Base-by-base conservation (phyloP, 2,329 filamentous ascomycete genomes). In the Neonectria coccinea region DNA sequence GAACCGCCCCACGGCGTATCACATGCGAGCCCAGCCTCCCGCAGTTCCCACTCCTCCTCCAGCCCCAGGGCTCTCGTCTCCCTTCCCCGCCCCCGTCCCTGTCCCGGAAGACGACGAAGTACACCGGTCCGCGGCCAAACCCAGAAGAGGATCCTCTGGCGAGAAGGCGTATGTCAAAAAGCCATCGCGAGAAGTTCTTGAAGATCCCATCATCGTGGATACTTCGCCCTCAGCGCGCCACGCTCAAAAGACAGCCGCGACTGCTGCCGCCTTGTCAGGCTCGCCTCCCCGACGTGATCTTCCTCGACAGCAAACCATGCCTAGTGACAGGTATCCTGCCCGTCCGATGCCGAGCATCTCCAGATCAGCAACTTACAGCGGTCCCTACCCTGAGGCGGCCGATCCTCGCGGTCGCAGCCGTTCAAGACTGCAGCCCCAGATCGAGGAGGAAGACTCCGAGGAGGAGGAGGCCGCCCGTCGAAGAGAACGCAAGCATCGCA, bases 21-120 rank as follows among this genome's bases (percentile, higher is more conserved):
- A 69, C 52, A 53, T 67, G 5, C 66, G 70, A 7, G 61, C 65
- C 1, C 73, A 78, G 33, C 76, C 74, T 31, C 76, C 79, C 0
- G 70, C 73, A 11, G 78, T 75, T 4, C 79, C 79, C 3, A 79
- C 79, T 2, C 79, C 79, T 6, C 79, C 79, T 12, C 78, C 78
- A 0, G 69, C 72, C 29, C 54, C 70, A 3, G 70, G 71, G 1
- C 71, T 68, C 20, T 56, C 68, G 1, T 75, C 76, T 9, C 66
- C 74, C 5, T 79, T 77, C 60, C 52, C 70, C 2, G 45, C 65
- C 4, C 75, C 78, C 0, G 77, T 77, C 59, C 52, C 70, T 2
- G 45, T 65, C 4, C 74, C 78, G 1, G 77, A 77, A 1, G 77
- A 78, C 0, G 76, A 79, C 1, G 74, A 76, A 20, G 67, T 68